A percentile compares a stretch with the other conserved stretches of the same genome.
phyloP scores from a whole-genome alignment of 2,329 filamentous ascomycete species.

The Nothomitra cinnamomea region DNA sequence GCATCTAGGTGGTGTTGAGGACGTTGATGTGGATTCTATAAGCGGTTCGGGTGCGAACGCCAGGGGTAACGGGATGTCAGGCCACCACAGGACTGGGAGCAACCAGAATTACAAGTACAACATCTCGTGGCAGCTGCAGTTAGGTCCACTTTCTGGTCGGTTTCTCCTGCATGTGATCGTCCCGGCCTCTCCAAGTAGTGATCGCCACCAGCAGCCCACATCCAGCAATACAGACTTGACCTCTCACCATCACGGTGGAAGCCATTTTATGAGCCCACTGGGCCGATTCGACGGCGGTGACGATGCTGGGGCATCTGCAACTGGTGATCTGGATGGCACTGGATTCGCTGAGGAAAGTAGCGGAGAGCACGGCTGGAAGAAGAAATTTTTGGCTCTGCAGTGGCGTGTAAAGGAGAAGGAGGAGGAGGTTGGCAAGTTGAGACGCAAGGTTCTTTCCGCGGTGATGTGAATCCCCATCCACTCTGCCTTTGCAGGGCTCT shows the following conservation, averaged over 20 bases:
- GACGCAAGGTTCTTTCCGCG: slow-evolving; percentile 2
- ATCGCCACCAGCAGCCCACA: background rate
- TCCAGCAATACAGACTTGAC: background rate
- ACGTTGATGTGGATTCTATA: background rate
- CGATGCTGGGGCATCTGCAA: background rate
- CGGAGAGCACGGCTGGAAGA: slow-evolving; percentile 1
- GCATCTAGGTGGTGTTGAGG: background rate
- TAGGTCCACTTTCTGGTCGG: slow-evolving; percentile 1
- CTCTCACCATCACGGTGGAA: background rate
- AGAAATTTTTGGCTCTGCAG: slow-evolving; percentile 4
- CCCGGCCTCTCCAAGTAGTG: background rate
- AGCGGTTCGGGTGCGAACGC: background rate
- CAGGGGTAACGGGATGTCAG: background rate
- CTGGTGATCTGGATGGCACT: background rate
- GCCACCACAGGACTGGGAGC: background rate
- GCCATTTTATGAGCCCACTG: background rate
- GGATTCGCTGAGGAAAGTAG: background rate
- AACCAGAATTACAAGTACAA: background rate
- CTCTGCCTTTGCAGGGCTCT: no score
- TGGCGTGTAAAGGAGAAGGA: background rate
- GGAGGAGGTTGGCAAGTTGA: background rate
- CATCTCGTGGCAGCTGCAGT: slow-evolving; percentile 3
- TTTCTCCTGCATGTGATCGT: background rate
- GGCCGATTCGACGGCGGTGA: background rate
- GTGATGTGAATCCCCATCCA: background rate